phyloP scores from a whole-genome alignment of 305 asterid genomes.

The Plantago coronopus region DNA sequence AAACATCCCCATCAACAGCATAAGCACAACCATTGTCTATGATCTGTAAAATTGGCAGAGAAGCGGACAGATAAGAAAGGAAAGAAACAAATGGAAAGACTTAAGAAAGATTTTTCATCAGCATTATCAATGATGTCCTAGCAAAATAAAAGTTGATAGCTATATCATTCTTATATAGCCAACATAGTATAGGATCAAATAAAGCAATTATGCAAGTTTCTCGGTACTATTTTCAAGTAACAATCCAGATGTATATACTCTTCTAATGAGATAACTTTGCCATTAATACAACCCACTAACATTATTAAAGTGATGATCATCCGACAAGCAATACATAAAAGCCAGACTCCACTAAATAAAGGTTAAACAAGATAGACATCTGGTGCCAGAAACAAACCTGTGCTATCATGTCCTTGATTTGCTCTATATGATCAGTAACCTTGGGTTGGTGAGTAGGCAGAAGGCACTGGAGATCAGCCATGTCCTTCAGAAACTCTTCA shows the following conservation, averaged over 20 bases:
- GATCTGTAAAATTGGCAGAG: slow-evolving; percentile 41
- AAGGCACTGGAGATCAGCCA: slow-evolving; percentile 90
- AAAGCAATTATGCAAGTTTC: not conserved
- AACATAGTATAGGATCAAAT: not conserved
- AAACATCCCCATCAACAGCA: slow-evolving; percentile 78
- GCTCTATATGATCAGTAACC: slow-evolving; percentile 86
- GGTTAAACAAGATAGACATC: not conserved
- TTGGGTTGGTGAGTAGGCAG: slow-evolving; percentile 88
- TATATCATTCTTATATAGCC: not conserved
- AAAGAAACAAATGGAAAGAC: not conserved
- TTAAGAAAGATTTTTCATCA: no score
- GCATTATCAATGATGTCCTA: not conserved
- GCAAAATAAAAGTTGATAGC: not conserved
- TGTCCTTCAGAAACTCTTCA: slow-evolving; percentile 69
- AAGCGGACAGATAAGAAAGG: not conserved
- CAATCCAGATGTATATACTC: not conserved
- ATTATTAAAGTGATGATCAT: not conserved
- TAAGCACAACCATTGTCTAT: slow-evolving; percentile 71
- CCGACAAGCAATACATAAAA: slow-evolving; percentile 2
- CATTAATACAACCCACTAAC: not conserved
- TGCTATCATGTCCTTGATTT: slow-evolving; percentile 61
- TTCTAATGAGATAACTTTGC: no score
- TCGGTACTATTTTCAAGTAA: slow-evolving; percentile 13
- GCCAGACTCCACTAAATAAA: not conserved
- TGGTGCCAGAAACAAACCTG: slow-evolving; percentile 33